Evolutionary conservation across 2,329 filamentous ascomycete genomes (phyloP).

Genomic region (Ceratocystis variospora): DNA sequence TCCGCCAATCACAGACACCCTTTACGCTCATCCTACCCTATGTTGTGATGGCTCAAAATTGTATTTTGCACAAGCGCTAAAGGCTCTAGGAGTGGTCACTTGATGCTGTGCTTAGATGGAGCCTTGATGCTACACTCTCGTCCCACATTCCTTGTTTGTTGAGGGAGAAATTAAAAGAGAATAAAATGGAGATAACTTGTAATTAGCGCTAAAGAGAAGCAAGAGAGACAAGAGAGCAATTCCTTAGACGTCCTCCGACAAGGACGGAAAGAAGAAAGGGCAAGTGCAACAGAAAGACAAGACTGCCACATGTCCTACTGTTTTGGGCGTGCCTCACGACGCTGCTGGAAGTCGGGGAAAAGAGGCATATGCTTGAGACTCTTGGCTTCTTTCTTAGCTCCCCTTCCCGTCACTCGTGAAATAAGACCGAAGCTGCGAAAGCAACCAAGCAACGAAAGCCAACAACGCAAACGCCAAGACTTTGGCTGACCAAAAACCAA

Average conservation of each 20-base stretch:
- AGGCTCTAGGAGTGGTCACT: too few species aligned
- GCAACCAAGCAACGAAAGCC: neutral
- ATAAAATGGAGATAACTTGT: too few species aligned
- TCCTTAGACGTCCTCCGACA: neutral
- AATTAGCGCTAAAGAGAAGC: too few species aligned
- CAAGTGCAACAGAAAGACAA: neutral
- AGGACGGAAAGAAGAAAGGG: neutral
- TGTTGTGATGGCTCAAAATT: too few species aligned
- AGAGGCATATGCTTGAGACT: neutral
- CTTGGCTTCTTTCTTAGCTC: neutral
- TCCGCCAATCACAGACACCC: too few species aligned
- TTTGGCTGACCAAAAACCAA: neutral
- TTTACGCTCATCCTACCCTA: too few species aligned
- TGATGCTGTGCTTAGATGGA: too few species aligned
- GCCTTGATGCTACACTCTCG: too few species aligned
- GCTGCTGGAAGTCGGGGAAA: neutral
- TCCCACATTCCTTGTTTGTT: too few species aligned
- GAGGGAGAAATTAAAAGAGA: too few species aligned
- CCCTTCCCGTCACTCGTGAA: neutral
- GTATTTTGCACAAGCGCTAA: too few species aligned
- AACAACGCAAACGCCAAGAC: neutral
- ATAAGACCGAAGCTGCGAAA: neutral
- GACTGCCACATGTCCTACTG: neutral
- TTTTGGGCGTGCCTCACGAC: neutral
- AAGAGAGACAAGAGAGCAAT: too few species aligned